Evolutionary conservation across 1,284 basidiomycete genomes (phyloP).

Genomic region (Mycosarcoma maydis): DNA sequence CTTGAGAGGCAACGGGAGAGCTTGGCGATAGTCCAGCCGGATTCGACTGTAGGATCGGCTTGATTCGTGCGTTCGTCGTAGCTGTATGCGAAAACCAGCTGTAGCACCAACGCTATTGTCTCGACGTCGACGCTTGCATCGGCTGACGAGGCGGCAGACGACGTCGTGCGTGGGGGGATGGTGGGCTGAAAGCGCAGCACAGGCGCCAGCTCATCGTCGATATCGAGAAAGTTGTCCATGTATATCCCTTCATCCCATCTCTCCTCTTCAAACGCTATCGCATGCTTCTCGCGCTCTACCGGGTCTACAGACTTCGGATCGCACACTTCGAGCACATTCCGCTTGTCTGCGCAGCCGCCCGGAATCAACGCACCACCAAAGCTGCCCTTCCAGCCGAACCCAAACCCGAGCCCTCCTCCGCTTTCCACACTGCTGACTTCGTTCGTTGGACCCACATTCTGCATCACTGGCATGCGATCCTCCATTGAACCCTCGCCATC

Average conservation of each 20-base stretch:
- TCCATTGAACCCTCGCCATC: slow-evolving; percentile 23
- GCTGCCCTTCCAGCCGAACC: slow-evolving; percentile 14
- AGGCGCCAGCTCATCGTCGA: slow-evolving; percentile 30
- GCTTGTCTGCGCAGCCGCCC: slow-evolving; percentile 18
- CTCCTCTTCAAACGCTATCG: slow-evolving; percentile 24
- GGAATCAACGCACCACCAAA: slow-evolving; percentile 19
- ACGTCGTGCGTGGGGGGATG: not conserved
- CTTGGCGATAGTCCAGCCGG: slow-evolving; percentile 45
- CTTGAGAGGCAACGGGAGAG: slow-evolving; percentile 27
- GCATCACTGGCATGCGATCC: not conserved
- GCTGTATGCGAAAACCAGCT: slow-evolving; percentile 36
- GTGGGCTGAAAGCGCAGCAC: slow-evolving; percentile 10
- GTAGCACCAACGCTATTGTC: slow-evolving; percentile 10
- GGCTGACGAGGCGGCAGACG: not conserved
- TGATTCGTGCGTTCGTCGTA: slow-evolving; percentile 44
- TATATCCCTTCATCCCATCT: slow-evolving; percentile 47
- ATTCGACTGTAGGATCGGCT: slow-evolving; percentile 45
- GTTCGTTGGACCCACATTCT: not conserved
- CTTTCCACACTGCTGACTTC: not conserved
- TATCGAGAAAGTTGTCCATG: slow-evolving; percentile 43
- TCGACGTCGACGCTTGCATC: slow-evolving; percentile 10
- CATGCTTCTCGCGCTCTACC: slow-evolving; percentile 9
- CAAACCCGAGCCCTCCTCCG: slow-evolving; percentile 3
- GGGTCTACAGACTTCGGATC: slow-evolving; percentile 19
- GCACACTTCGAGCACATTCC: slow-evolving; percentile 32